These are phyloP conservation scores for Uronychia setigera DNA, from an alignment of 73 alveolate species.

Conservation along the genomic window DNA sequence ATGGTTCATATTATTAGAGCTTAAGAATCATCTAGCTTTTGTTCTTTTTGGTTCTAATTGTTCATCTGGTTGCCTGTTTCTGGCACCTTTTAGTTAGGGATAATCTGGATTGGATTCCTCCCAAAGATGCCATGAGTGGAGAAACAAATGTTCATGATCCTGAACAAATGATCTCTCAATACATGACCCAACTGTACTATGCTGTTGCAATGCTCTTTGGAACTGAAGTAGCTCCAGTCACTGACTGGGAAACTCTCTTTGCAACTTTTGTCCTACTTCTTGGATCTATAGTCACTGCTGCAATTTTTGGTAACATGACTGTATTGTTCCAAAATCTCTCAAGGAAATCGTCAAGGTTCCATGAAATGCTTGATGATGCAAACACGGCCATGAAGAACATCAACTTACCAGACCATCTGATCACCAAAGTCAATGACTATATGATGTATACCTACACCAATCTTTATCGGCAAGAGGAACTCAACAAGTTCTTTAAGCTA, in stretches of 20 bases:
- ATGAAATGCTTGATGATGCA: constrained; percentile 27
- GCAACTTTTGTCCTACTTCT: constrained; percentile 40
- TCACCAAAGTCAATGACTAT: constrained; percentile 27
- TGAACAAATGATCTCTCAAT: constrained; percentile 24
- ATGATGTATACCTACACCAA: constrained; percentile 27
- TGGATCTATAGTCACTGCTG: constrained; percentile 46
- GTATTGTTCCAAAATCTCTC: constrained; percentile 9
- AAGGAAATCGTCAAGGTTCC: constrained; percentile 28
- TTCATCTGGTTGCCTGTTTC: constrained; percentile 68
- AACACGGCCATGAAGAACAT: constrained; percentile 60
- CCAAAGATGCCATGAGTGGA: constrained; percentile 36
- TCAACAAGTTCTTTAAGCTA: constrained; percentile 31
- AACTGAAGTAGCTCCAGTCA: constrained; percentile 62
- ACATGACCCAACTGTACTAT: constrained; percentile 44
- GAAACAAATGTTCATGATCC: constrained; percentile 8
- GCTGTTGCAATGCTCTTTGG: constrained; percentile 66
- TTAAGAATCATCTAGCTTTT: constrained; percentile 49
- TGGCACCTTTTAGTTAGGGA: constrained; percentile 55
- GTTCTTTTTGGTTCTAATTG: constrained; percentile 47
- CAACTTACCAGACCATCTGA: constrained; percentile 51
- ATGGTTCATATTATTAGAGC: neutral
- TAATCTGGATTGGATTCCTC: constrained; percentile 62
- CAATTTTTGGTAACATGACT: constrained; percentile 56
- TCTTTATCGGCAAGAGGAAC: constrained; percentile 43
- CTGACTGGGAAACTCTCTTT: constrained; percentile 33